phyloP scores from a whole-genome alignment of 768 basidiomycete genomes.

The Calocybe indica region DNA sequence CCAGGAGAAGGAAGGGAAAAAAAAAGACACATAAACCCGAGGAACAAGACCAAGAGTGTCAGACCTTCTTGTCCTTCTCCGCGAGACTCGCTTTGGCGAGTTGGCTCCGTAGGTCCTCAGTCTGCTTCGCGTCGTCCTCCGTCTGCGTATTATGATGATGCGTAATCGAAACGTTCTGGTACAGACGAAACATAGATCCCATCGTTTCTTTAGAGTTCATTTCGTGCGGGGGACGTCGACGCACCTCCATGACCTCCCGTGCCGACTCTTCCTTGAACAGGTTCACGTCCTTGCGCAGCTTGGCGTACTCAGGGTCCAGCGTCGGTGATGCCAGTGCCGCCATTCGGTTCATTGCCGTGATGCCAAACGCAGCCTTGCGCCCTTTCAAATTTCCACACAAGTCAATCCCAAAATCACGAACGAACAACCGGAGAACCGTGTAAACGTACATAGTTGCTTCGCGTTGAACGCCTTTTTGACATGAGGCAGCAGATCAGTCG shows the following conservation, averaged over 20 bases:
- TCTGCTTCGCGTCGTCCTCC: background rate
- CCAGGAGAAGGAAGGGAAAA: too few relatives aligned
- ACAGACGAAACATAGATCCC: background rate
- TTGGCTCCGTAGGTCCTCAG: background rate
- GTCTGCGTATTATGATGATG: background rate
- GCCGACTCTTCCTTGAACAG: background rate
- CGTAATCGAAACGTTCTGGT: background rate
- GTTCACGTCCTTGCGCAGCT: background rate
- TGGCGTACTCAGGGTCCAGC: background rate
- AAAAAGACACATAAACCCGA: background rate
- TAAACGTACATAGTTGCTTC: constrained; percentile 68
- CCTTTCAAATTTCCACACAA: constrained; percentile 35
- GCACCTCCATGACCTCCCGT: background rate
- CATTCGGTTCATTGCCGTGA: constrained; percentile 84
- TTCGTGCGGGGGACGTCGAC: background rate
- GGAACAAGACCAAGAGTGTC: background rate
- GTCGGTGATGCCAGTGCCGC: constrained; percentile 45
- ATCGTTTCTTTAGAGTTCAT: background rate
- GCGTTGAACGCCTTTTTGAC: constrained; percentile 90
- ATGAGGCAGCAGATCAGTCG: constrained; percentile 78
- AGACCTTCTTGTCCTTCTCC: background rate
- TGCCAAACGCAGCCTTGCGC: constrained; percentile 82
- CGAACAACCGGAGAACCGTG: constrained; percentile 1
- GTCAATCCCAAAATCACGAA: constrained; percentile 4
- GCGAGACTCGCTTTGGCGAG: background rate